Evolutionary conservation across 139 green algal genomes (phyloP), one percentile per base, ranked within the genome.

Genomic region (Chlorella sp.): DNA sequence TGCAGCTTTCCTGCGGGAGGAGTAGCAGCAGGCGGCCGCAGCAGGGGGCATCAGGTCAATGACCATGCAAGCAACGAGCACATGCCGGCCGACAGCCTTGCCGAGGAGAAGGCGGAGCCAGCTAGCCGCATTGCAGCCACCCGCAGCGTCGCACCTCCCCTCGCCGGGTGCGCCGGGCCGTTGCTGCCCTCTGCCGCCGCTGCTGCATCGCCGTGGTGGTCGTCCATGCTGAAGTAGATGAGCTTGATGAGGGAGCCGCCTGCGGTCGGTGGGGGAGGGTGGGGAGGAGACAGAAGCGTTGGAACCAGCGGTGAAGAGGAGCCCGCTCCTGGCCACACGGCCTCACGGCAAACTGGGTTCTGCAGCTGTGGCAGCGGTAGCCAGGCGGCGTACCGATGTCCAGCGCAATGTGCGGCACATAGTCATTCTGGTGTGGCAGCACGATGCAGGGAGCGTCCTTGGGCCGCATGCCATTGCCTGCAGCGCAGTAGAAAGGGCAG

Each of bases 201-300:
- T 18, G 67, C 67, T 32, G 69, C 36, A 13, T 75, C 69, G n/a
- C 4, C 47, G 9, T 60, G 36, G 38, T 76, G 39, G 34, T 32
- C 34, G 26, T 96, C 92, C 16, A 87, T 92, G 0, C 92, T 96
- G 89, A 99, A 99, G 89, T 99, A 99, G 1, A 99, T 92, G 13
- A 99, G 87, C 87, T 99, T 99, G 67, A 99, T 97, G 12, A 99
- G 91, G 0, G 94, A 98, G 30, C 97, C 96, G 4, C 96, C 78
- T 84, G 78, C 7, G 0, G 36, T 1, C 23, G 12, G 12, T 2
- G 18, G 51, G 44, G 13, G 51, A 20, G 51, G 51, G 13, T 20
- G 51, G 51, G 51, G 2, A 57, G 9, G 44, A 47, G 15, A 9
- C 6, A 26, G n/a, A 9, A 9, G 44, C 9, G 44, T 51, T 51